Base-by-base conservation (phyloP, 176 grass and related monocot genomes). In the Phoenix roebelenii region DNA sequence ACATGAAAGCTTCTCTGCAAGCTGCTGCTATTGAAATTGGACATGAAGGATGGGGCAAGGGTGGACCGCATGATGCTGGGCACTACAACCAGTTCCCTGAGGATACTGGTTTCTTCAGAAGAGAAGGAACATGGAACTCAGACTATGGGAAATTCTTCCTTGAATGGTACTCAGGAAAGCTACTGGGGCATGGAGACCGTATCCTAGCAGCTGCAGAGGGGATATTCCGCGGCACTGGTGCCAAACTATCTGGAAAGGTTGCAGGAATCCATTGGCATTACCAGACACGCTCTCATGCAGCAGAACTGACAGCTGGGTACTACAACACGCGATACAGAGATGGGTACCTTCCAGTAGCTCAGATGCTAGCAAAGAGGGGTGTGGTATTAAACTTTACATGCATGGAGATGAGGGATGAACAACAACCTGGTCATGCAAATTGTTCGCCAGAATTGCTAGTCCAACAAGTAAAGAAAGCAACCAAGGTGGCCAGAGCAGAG, bases 181-280 rank as follows among this genome's bases (percentile, higher is more conserved):
- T 97, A 24, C 72, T 97, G 32, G 81, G 85, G 48, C 93, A 97
- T 72, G 93, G 93, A 0, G 84, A 88, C 69, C 81, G 81, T 50
- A 57, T 97, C 50, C 81, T 97, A 61, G 77, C 73, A 10, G 69
- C 87, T 2, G 93, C 93, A 16, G 84, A 91, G 53, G 76, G 81
- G 49, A 54, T 97, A 28, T 91, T 97, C 76, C 69, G 62, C 55
- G 81, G 78, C 61, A 97, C 87, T 0, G 84, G 87, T 4, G 70
- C 52, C 5, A 80, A 76, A 61, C 65, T 97, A 17, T 97, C 92
- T 5, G 92, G 80, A 12, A 97, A 97, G 70, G 87, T 97, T 4
- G 87, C 92, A 4, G 92, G 92, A 20, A 97, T 97, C 78, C 92
- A 97, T 78, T 97, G 92, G 92, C 92, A 97, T 69, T 97, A 97